Conservation (phyloP, 192 early-diverging fungal genomes). For the Chytriomyces sp. region DNA sequence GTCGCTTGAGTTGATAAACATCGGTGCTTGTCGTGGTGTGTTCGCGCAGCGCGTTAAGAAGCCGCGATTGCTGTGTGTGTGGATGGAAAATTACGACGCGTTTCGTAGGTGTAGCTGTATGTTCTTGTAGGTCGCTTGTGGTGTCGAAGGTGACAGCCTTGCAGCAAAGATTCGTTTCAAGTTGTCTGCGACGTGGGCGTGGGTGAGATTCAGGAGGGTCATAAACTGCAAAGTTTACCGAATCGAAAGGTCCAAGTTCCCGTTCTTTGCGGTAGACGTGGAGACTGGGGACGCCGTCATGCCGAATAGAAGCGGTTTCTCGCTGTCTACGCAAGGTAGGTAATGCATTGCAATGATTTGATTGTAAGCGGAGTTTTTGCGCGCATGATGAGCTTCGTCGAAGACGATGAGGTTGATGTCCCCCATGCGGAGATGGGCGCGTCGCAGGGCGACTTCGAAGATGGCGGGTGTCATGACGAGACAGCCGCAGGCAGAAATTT, state of each 20-base stretch:
- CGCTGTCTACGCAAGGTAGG: constrained; percentile 38
- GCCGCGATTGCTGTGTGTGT: neutral
- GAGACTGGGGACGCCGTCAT: constrained; percentile 91
- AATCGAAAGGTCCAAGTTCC: neutral
- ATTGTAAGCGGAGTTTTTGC: constrained; percentile 73
- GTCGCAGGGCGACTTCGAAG: constrained; percentile 74
- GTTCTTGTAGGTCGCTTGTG: constrained; percentile 13
- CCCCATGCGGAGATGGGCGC: constrained; percentile 64
- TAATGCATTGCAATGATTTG: constrained; percentile 87
- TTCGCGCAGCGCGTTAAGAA: constrained; percentile 7
- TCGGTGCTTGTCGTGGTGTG: neutral
- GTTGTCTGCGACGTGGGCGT: constrained; percentile 31
- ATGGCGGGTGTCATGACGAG: constrained; percentile 88
- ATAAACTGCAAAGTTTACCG: neutral
- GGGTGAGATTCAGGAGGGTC: neutral
- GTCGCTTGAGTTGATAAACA: constrained; percentile 41
- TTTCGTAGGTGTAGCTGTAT: constrained; percentile 37
- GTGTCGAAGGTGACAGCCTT: constrained; percentile 39
- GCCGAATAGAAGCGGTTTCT: constrained; percentile 82
- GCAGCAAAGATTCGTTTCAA: constrained; percentile 44
- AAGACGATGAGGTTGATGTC: constrained; percentile 75
- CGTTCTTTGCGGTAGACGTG: too few relatives aligned
- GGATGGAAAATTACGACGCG: constrained; percentile 30
- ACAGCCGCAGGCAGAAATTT: constrained; percentile 66
- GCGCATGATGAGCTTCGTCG: constrained; percentile 93